Evolutionary conservation across 1,139 yeast species (phyloP).

Genomic region (Debaryomycetaceae sp.): DNA sequence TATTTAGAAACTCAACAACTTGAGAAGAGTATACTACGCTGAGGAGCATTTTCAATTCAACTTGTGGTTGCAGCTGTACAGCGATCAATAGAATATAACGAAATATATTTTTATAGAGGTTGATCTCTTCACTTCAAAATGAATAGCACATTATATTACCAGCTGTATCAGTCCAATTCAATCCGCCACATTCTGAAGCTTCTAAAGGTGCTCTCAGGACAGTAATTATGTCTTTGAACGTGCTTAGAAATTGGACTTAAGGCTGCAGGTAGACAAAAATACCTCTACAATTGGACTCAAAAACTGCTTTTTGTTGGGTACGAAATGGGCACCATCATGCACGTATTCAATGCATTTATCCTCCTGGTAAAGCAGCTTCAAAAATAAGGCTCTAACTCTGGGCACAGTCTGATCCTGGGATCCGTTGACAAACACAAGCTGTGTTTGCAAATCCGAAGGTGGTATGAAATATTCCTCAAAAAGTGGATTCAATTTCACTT

Average conservation of each 20-base stretch:
- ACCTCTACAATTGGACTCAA: conserved; percentile 23
- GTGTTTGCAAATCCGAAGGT: conserved; percentile 16
- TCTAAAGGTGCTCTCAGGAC: no score
- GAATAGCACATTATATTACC: no score
- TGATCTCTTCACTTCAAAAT: no score
- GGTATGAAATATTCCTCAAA: conserved; percentile 18
- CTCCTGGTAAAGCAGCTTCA: conserved; percentile 17
- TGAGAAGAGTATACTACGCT: no score
- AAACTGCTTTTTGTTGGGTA: conserved; percentile 31
- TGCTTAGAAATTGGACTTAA: conserved; percentile 12
- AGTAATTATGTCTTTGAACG: not conserved
- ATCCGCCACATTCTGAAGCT: no score
- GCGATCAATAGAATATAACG: no score
- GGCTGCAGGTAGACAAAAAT: conserved; percentile 16
- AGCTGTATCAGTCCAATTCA: no score
- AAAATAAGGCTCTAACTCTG: conserved; percentile 24
- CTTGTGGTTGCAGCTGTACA: no score
- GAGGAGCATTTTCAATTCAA: no score
- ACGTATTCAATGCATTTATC: conserved; percentile 15
- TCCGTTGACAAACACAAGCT: conserved; percentile 30
- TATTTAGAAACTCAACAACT: no score
- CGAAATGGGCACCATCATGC: conserved; percentile 40
- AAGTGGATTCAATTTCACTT: conserved; percentile 15
- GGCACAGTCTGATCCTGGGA: conserved; percentile 32
- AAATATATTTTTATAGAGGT: no score